Base-by-base conservation (phyloP, 2,329 filamentous ascomycete species). In the Plenodomus tracheiphilus region DNA sequence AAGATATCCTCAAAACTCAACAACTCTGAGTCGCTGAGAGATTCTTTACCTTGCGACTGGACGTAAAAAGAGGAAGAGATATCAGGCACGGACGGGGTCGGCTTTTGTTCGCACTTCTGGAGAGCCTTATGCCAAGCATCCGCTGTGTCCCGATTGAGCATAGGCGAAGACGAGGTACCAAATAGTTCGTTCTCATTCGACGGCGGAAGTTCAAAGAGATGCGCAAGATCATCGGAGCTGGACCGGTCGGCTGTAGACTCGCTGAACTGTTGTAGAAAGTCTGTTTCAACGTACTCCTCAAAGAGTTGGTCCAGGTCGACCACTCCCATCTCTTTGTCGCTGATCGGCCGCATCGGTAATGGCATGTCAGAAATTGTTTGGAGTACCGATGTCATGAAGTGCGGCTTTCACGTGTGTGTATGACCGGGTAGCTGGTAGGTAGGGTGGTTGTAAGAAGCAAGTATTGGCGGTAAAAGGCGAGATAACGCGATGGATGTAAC, bases 231-330 rank as follows among this genome's bases (percentile, higher is more conserved):
- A 61, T 78, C 71, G 47, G 76, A 74, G 61, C 75, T 75, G 60
- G 75, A 72, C 53, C 75, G 74, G 56, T 79, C 77, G 69, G 77
- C 77, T 56, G 76, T 70, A 52, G 72, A 71, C 53, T 77, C 74
- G 59, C 74, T 75, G 53, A 74, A 69, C 46, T 75, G 59, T 25
- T 64, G 76, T 58, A 79, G 76, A 47, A 79, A 74, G 51, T 84
- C 82, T 70, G 81, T 78, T 58, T 83, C 79, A 68, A 85, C 77
- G 66, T 83, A 85, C 67, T 85, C 79, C 62, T 84, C 81, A 75
- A 87, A 85, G 70, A 86, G 76, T 68, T 81, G 80, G 71, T 81
- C 80, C 51, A 82, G 76, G 65, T 84, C 82, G 58, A 80, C 76
- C 74, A 79, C 79, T 47, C 79, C 77, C 62, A 73, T 69, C 51